Base-by-base conservation (phyloP, 768 basidiomycete genomes). In the Ramaria sp. region DNA sequence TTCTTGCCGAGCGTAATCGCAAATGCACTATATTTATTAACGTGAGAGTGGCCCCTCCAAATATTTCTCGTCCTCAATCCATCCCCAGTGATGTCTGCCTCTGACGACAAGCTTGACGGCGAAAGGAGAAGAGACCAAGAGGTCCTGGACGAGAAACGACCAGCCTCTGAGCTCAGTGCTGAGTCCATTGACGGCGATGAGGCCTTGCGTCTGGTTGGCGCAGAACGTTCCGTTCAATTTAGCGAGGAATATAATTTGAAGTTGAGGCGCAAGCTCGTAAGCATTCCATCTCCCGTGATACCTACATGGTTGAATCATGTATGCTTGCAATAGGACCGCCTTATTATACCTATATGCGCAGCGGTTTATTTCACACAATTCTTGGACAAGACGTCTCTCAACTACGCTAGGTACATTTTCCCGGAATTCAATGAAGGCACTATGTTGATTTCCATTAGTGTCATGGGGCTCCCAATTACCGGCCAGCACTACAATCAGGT, bases 321-420 rank as follows among this genome's bases (percentile, higher is more conserved):
- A 6, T 13, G 24, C 24, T 25, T 37, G 25, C n/a, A 13, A 2
- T 51, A 78, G 78, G 79, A 81, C 60, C 50, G 68, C 1, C 58
- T 78, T 41, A 79, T 81, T 45, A 76, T 77, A 1, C 74, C 79
- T 3, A 64, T 81, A 13, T 77, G 76, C 58, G 80, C 81, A 1
- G 78, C 79, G 2, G 81, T 83, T 12, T 84, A 83, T 64, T 84
- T 84, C 62, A 79, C 78, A 0, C 80, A 84, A 60, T 83, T 77
- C 59, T 62, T 83, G 27, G 83, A 85, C 64, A 85, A 85, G 70
- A 82, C 81, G 3, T 77, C 79, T 12, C 63, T 83, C 37, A 83
- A 82, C 62, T 83, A 83, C 70, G 82, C 82, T n/a, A 81, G 79
- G 80, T 76, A 57, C 25, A 47, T 48, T 5, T 25, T n/a, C n/a